These are phyloP conservation scores for Colletotrichum paranaense DNA, from an alignment of 2,329 filamentous ascomycete species.

Conservation along the genomic window DNA sequence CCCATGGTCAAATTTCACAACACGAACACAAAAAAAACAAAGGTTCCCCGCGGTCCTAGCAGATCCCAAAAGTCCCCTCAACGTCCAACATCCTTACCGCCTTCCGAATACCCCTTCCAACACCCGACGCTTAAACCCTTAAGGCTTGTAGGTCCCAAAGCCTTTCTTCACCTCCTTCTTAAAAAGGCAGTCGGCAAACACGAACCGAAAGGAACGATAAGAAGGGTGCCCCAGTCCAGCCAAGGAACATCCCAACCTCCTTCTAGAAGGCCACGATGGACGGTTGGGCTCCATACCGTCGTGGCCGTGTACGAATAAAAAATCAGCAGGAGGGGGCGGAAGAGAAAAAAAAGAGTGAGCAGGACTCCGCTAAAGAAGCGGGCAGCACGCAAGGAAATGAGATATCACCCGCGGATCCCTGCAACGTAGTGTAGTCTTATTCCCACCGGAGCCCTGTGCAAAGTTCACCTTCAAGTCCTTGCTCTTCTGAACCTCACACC, in stretches of 20 bases:
- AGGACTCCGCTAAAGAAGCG: not conserved
- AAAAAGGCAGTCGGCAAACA: not conserved
- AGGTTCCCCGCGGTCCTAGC: not conserved
- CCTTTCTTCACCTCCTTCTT: not conserved
- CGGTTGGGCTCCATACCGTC: not conserved
- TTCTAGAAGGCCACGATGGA: slow-evolving; percentile 7
- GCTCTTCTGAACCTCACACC: not conserved
- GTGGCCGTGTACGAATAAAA: not conserved
- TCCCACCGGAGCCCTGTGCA: not conserved
- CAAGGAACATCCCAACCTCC: not conserved
- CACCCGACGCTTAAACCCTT: not conserved
- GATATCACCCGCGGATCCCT: not conserved
- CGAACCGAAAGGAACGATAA: not conserved
- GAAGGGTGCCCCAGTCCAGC: not conserved
- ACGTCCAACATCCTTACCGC: not conserved
- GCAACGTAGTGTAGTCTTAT: not conserved
- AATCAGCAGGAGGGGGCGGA: not conserved
- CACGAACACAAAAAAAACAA: not conserved
- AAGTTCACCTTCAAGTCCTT: not conserved
- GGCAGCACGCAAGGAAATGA: not conserved
- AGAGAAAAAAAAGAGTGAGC: not conserved
- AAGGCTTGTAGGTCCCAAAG: not conserved
- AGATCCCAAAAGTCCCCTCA: not conserved
- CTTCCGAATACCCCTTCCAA: not conserved
- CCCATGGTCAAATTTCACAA: not conserved